These are phyloP conservation scores for Stropharia rugosoannulata DNA, from an alignment of 768 basidiomycete species.

Conservation along the genomic window DNA sequence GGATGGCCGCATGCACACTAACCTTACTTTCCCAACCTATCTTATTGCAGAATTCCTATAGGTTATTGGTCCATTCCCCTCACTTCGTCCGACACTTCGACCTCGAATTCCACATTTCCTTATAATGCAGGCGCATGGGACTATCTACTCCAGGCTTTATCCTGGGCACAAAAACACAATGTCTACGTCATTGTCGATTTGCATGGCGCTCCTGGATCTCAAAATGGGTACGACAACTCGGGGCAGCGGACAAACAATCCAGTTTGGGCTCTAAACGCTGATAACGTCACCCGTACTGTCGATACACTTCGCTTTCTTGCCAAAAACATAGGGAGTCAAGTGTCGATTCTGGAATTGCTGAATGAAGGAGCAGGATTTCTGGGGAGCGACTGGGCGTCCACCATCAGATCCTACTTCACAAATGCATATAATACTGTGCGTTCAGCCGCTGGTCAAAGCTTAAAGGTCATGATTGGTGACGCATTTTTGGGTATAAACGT, in stretches of 20 bases:
- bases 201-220: conserved; percentile 71
- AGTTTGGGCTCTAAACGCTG: conserved; percentile 52
- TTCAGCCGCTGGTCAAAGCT: conserved; percentile 40
- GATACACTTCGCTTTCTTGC: conserved; percentile 58
- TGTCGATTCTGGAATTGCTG: conserved; percentile 65
- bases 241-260: conserved; percentile 59
- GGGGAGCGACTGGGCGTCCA: conserved; percentile 37
- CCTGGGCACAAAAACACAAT: conserved; percentile 60
- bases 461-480: conserved; percentile 72
- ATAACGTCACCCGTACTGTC: conserved; percentile 53
- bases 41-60: conserved; percentile 53
- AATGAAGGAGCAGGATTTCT: conserved; percentile 68
- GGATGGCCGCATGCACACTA: too few relatives aligned
- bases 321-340: conserved; percentile 49
- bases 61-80: conserved; percentile 83
- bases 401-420: conserved; percentile 53
- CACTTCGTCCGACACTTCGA: conserved; percentile 50
- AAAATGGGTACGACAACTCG: conserved; percentile 74
- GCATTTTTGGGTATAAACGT: conserved; percentile 64
- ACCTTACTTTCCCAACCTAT: neutral
- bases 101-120: conserved; percentile 45
- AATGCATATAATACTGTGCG: conserved; percentile 62
- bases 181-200: conserved; percentile 75
- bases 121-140: conserved; percentile 69
- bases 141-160: conserved; percentile 60